A percentile compares a stretch with the other conserved stretches of the same genome.
Conservation (phyloP, 805 yeast species). For the Scheffersomyces lignosus region DNA sequence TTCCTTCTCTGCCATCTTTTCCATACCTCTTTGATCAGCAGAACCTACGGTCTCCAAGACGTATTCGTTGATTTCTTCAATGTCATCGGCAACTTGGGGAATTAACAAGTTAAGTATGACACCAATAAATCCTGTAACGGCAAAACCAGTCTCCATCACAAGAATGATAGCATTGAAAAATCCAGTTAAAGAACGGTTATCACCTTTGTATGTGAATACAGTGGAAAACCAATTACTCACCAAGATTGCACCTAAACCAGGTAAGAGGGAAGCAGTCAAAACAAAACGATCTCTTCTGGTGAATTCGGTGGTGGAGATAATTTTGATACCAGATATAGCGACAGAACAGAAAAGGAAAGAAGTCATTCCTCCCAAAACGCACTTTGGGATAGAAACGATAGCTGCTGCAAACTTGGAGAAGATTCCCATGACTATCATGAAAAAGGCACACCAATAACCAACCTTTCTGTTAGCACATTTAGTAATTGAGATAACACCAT, state of each 20-base stretch:
- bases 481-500: slow-evolving; percentile 90
- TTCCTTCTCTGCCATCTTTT: slow-evolving; percentile 32
- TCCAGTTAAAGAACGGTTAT: slow-evolving; percentile 55
- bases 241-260: slow-evolving; percentile 67
- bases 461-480: slow-evolving; percentile 85
- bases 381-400: slow-evolving; percentile 75
- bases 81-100: slow-evolving; percentile 56
- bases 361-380: slow-evolving; percentile 84
- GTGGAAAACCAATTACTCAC: slow-evolving; percentile 64
- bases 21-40: slow-evolving; percentile 37
- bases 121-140: slow-evolving; percentile 66
- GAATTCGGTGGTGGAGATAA: slow-evolving; percentile 60
- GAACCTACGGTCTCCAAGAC: slow-evolving; percentile 44
- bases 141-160: slow-evolving; percentile 73
- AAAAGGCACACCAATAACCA: slow-evolving; percentile 81
- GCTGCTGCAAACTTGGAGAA: slow-evolving; percentile 55
- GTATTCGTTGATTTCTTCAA: slow-evolving; percentile 47
- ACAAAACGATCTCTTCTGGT: slow-evolving; percentile 75
- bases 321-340: slow-evolving; percentile 70
- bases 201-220: slow-evolving; percentile 68
- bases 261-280: slow-evolving; percentile 60
- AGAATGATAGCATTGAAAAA: slow-evolving; percentile 67
- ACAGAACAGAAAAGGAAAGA: slow-evolving; percentile 74
- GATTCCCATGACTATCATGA: slow-evolving; percentile 81
- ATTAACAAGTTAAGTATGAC: slow-evolving; percentile 60